phyloP scores from a whole-genome alignment of 2,329 filamentous ascomycete species.

The Colletotrichum costaricense region DNA sequence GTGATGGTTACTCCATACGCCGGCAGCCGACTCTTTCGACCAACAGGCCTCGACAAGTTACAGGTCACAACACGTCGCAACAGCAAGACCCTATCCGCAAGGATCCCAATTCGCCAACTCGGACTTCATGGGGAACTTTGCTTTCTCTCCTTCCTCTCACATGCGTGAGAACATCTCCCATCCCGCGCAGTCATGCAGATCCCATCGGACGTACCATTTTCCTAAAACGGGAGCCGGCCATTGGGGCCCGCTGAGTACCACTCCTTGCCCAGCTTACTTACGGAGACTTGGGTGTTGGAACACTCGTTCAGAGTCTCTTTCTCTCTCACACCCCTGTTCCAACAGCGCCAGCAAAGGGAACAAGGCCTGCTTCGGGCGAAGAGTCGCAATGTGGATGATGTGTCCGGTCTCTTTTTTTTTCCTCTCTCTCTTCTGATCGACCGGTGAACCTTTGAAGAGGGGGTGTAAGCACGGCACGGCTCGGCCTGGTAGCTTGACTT shows the following conservation, averaged over 20 bases:
- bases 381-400: conserved; percentile 12
- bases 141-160: background rate
- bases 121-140: background rate
- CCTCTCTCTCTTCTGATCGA: conserved; percentile 16
- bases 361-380: conserved; percentile 15
- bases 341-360: background rate
- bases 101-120: background rate
- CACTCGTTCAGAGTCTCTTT: background rate
- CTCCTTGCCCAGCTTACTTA: conserved; percentile 11
- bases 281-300: background rate
- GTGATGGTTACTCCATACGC: background rate
- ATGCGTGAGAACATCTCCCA: conserved; percentile 20
- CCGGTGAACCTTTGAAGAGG: conserved; percentile 9
- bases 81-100: background rate
- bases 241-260: background rate
- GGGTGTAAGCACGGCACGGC: conserved; percentile 32
- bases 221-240: conserved; percentile 5
- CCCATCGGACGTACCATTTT: conserved; percentile 16
- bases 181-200: background rate
- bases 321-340: background rate
- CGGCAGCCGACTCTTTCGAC: background rate
- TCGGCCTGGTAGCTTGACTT: conserved; percentile 9
- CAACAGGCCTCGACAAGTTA: background rate
- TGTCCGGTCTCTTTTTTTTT: conserved; percentile 3
- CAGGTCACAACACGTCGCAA: background rate